Conservation (phyloP, 768 basidiomycete genomes). For the Termitomyces heimii region DNA sequence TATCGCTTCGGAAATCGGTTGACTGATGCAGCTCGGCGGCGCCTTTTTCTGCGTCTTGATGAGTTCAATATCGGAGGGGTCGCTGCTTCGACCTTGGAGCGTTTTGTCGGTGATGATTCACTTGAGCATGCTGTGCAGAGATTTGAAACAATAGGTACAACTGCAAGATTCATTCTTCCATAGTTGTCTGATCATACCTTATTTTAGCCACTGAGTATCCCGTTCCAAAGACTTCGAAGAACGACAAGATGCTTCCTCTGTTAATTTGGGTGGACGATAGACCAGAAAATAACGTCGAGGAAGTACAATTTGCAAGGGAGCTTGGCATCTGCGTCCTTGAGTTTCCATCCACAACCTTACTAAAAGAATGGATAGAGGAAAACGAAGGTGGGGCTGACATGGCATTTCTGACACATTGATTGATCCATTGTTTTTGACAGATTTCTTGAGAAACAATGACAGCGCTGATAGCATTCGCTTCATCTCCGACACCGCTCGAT, state of each 20-base stretch:
- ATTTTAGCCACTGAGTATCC: background rate
- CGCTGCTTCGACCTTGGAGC: conserved; percentile 15
- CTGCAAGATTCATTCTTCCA: background rate
- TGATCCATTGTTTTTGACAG: conserved; percentile 3
- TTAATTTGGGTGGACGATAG: conserved; percentile 23
- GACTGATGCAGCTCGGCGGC: conserved; percentile 11
- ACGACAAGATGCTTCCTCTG: conserved; percentile 13
- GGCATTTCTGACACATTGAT: background rate
- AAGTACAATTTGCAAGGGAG: conserved; percentile 13
- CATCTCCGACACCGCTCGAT: conserved; percentile 16
- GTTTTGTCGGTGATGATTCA: conserved; percentile 15
- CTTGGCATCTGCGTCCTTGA: conserved; percentile 17
- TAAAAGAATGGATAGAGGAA: conserved; percentile 20
- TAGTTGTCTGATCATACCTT: background rate
- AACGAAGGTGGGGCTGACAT: conserved; percentile 16
- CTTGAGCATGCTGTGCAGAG: conserved; percentile 15
- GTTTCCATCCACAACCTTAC: conserved; percentile 15
- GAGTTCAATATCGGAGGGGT: conserved; percentile 19
- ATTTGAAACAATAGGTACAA: conserved; percentile 11
- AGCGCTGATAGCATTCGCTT: conserved; percentile 16
- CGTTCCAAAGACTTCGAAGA: background rate
- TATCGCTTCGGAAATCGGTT: conserved; percentile 16
- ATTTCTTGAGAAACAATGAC: conserved; percentile 13
- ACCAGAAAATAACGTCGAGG: conserved; percentile 8
- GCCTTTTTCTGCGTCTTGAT: conserved; percentile 19